Evolutionary conservation across 805 yeast genomes (phyloP).

Genomic region (Saccharomycopsis sp.): DNA sequence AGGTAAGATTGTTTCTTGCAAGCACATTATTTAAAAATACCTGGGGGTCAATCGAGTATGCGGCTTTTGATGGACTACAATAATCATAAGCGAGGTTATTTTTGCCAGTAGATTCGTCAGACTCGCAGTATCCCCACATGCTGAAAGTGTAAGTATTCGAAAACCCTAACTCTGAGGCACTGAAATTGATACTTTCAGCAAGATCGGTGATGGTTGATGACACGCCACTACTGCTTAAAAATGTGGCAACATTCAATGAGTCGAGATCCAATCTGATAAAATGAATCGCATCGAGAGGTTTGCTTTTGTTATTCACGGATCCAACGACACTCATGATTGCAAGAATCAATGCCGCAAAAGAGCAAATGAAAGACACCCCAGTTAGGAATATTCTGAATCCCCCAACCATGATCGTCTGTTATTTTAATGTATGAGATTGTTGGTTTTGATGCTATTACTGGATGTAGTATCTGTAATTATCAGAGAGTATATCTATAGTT

Average conservation of each 20-base stretch:
- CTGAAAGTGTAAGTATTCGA: conserved; percentile 48
- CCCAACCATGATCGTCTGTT: conserved; percentile 1
- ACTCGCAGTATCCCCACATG: conserved; percentile 60
- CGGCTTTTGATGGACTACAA: conserved; percentile 51
- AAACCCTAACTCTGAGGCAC: conserved; percentile 31
- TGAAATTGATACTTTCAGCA: conserved; percentile 11
- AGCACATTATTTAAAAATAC: conserved; percentile 26
- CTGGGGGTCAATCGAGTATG: conserved; percentile 52
- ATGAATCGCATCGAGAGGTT: conserved; percentile 40
- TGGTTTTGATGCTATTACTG: too few relatives aligned
- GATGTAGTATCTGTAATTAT: not conserved
- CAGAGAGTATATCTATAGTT: not conserved
- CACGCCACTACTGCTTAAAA: conserved; percentile 20
- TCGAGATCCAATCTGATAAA: conserved; percentile 42
- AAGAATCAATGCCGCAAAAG: conserved; percentile 40
- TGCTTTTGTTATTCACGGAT: conserved; percentile 33
- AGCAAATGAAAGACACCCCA: conserved; percentile 27
- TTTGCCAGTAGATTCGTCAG: conserved; percentile 26
- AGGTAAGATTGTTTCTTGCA: conserved; percentile 21
- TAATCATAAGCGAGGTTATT: conserved; percentile 30
- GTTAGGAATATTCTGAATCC: conserved; percentile 26
- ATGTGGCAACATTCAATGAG: conserved; percentile 25
- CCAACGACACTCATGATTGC: conserved; percentile 49
- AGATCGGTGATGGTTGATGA: conserved; percentile 20
- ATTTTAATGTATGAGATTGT: too few relatives aligned